Evolutionary conservation across 352 stramenopile genomes (phyloP), one percentile per base, ranked within the genome.

Genomic region (Sclerospora graminicola): DNA sequence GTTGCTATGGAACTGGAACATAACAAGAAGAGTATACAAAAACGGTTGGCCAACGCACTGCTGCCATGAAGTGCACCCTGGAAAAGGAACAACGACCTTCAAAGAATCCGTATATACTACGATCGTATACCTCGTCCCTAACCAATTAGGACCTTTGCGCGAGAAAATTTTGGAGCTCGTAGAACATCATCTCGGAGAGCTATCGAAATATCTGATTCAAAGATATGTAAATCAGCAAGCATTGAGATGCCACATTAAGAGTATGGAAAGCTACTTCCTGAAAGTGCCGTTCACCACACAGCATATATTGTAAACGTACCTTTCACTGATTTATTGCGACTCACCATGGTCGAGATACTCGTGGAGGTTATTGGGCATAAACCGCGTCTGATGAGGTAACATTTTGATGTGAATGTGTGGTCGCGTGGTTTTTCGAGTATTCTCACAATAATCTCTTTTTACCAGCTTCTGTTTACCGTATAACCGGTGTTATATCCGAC

Each of bases 401-500:
- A 78, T 43, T 87, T 95, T 45, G 66, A 88, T 44, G 63, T 56
- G n/a, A 66, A 89, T 33, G 74, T 95, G 6, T 96, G 37, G 65
- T 89, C 20, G 63, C 61, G 26, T 96, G 85, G 85, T 94, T 96
- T 54, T 89, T 95, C 36, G 78, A 93, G 63, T 96, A 95, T 57
- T 73, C 79, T 23, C 80, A 95, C 72, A 95, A 90, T 57, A 95
- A 95, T 48, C 28, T 96, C 46, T 96, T 94, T 45, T 82, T 94
- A 45, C 71, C 73, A 23, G 65, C 81, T 16, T 95, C 95, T 38
- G 94, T 91, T 55, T 81, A 91, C 48, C 66, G 95, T 19, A 63
- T 96, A n/a, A n/a, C n/a, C n/a, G n/a, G n/a, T n/a, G n/a, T n/a
- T n/a, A n/a, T n/a, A n/a, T n/a, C n/a, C n/a, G n/a, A n/a, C n/a